phyloP scores from a whole-genome alignment of 768 basidiomycete species.

The Cystobasidium ongulense region DNA sequence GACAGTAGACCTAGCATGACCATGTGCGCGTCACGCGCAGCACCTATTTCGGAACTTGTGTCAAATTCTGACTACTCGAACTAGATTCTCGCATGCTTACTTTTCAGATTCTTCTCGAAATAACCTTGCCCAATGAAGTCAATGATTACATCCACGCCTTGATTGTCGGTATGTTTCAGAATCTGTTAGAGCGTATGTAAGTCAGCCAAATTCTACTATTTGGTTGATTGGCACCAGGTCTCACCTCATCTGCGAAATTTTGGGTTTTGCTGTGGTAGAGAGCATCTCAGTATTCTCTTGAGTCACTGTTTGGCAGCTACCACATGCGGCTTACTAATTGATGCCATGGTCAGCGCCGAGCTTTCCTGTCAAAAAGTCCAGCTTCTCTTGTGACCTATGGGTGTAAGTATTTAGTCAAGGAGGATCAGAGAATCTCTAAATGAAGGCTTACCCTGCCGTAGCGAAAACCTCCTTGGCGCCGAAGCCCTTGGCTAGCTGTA shows the following conservation, averaged over 20 bases:
- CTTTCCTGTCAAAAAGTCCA: slow-evolving; percentile 60
- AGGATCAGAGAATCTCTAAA: neutral
- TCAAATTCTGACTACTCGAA: neutral
- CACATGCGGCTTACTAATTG: slow-evolving; percentile 32
- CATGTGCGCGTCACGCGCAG: slow-evolving; percentile 17
- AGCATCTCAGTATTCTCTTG: slow-evolving; percentile 56
- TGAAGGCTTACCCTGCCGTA: slow-evolving; percentile 61
- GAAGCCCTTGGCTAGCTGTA: slow-evolving; percentile 68
- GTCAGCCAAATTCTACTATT: slow-evolving; percentile 15
- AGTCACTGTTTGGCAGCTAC: neutral
- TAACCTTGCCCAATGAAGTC: slow-evolving; percentile 51
- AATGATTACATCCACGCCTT: slow-evolving; percentile 73
- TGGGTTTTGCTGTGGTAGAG: slow-evolving; percentile 58
- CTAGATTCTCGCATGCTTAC: neutral
- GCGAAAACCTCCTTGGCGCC: slow-evolving; percentile 66
- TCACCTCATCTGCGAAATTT: slow-evolving; percentile 69
- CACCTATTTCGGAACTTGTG: neutral
- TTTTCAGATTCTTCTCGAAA: slow-evolving; percentile 45
- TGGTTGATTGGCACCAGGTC: slow-evolving; percentile 43
- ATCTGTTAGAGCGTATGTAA: slow-evolving; percentile 5
- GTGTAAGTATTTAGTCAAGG: neutral
- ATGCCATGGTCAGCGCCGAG: slow-evolving; percentile 48
- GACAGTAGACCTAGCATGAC: slow-evolving; percentile 26
- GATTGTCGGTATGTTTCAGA: slow-evolving; percentile 58
- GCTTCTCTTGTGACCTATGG: slow-evolving; percentile 58